Evolutionary conservation across 306 rosid species (phyloP).

Genomic region (Gastrolobium villosum): DNA sequence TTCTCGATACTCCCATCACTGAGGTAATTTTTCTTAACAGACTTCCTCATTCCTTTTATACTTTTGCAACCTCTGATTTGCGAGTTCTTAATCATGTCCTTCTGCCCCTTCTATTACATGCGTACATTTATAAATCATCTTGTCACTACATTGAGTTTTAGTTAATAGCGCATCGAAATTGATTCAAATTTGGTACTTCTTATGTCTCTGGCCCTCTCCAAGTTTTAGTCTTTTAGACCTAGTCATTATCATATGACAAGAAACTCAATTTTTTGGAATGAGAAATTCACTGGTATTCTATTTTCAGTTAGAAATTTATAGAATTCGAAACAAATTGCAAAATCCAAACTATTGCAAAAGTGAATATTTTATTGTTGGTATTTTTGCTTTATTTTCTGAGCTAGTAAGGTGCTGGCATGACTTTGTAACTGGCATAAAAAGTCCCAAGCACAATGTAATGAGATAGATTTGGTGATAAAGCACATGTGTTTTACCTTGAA

Average conservation of each 20-base stretch:
- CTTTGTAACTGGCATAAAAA: not conserved
- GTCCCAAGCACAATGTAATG: not conserved
- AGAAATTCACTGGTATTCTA: not conserved
- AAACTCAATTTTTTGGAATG: not conserved
- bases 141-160: not conserved
- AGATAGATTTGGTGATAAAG: not conserved
- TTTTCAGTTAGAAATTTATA: not conserved
- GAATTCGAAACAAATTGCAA: not conserved
- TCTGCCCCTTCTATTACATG: not conserved
- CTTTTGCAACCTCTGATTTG: constrained; percentile 26
- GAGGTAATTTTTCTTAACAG: constrained; percentile 68
- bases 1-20: constrained; percentile 97
- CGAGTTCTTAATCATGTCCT: not conserved
- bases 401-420: not conserved
- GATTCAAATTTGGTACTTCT: not conserved
- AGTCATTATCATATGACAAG: not conserved
- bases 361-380: not conserved
- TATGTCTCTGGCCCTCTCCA: not conserved
- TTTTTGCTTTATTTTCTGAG: not conserved
- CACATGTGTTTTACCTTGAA: not conserved
- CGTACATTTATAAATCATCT: not conserved
- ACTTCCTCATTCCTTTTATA: constrained; percentile 27
- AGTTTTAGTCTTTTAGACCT: not conserved
- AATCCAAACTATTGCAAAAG: not conserved
- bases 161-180: not conserved